Conservation (phyloP, 2,329 filamentous ascomycete genomes). For the Exophiala phaeomuriformis region DNA sequence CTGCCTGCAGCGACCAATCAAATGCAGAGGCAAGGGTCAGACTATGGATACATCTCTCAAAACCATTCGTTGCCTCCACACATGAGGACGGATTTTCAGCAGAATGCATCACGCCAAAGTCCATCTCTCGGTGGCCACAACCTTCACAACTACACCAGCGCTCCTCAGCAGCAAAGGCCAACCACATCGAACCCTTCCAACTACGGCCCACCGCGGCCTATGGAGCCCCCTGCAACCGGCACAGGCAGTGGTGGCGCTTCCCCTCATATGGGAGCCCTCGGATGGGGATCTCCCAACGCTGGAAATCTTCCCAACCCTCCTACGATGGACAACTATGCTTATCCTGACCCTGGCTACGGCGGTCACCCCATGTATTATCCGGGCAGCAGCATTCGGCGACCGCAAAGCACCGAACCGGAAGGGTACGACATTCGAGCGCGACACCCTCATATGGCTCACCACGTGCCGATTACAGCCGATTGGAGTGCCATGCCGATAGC, state of each 20-base stretch:
- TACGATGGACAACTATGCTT: constrained; percentile 68
- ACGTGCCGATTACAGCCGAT: constrained; percentile 19
- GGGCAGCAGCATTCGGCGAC: constrained; percentile 60
- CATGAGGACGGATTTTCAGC: constrained; percentile 66
- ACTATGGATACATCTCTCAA: constrained; percentile 65
- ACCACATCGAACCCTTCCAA: constrained; percentile 78
- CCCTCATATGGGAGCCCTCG: constrained; percentile 72
- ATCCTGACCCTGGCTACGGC: constrained; percentile 64
- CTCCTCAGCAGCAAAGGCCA: constrained; percentile 42
- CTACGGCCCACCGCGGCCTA: constrained; percentile 74
- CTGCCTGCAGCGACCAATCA: constrained; percentile 58
- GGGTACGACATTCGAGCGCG: constrained; percentile 56
- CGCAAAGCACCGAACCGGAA: constrained; percentile 67
- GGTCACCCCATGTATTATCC: constrained; percentile 64
- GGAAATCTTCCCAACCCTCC: constrained; percentile 64
- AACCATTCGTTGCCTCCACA: constrained; percentile 75
- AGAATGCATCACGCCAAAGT: constrained; percentile 56
- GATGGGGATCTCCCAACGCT: constrained; percentile 81
- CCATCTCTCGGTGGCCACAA: constrained; percentile 59
- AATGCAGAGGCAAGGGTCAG: constrained; percentile 60
- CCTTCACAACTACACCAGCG: constrained; percentile 51
- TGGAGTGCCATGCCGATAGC: constrained; percentile 23
- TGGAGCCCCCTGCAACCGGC: constrained; percentile 70
- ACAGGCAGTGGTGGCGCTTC: constrained; percentile 69
- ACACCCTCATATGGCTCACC: constrained; percentile 19